These are phyloP conservation scores for Boeremia exigua DNA, from an alignment of 2,329 filamentous ascomycete species.

Conservation along the genomic window DNA sequence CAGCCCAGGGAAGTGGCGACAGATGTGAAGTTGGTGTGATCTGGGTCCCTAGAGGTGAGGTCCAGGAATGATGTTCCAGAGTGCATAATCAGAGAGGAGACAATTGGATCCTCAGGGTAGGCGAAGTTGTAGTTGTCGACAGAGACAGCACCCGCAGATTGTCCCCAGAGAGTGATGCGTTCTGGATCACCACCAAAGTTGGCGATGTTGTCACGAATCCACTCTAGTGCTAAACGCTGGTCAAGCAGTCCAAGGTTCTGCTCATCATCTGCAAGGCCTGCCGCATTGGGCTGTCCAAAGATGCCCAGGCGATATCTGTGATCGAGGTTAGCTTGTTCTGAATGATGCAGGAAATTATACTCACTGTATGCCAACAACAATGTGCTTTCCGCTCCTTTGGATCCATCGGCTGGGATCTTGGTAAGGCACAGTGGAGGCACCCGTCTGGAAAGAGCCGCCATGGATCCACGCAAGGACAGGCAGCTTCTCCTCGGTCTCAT, in stretches of 20 bases:
- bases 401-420: slow-evolving; percentile 36
- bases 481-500: slow-evolving; percentile 27
- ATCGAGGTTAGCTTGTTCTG: background rate
- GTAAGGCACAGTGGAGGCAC: slow-evolving; percentile 54
- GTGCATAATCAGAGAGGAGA: slow-evolving; percentile 33
- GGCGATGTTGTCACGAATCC: slow-evolving; percentile 50
- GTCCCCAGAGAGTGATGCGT: slow-evolving; percentile 50
- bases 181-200: slow-evolving; percentile 44
- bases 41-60: slow-evolving; percentile 22
- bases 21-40: slow-evolving; percentile 48
- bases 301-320: slow-evolving; percentile 47
- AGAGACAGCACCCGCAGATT: slow-evolving; percentile 47
- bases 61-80: slow-evolving; percentile 29
- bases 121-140: slow-evolving; percentile 59
- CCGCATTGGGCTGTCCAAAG: slow-evolving; percentile 49
- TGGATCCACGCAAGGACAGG: slow-evolving; percentile 58
- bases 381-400: slow-evolving; percentile 44
- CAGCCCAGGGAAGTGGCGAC: slow-evolving; percentile 49
- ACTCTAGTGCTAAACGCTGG: slow-evolving; percentile 48
- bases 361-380: slow-evolving; percentile 44
- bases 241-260: slow-evolving; percentile 52
- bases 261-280: slow-evolving; percentile 31
- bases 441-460: slow-evolving; percentile 55
- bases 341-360: background rate
- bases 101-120: slow-evolving; percentile 57